These are phyloP conservation scores for Pseudogymnoascus sp. DNA, from an alignment of 2,329 filamentous ascomycete species.

Conservation along the genomic window DNA sequence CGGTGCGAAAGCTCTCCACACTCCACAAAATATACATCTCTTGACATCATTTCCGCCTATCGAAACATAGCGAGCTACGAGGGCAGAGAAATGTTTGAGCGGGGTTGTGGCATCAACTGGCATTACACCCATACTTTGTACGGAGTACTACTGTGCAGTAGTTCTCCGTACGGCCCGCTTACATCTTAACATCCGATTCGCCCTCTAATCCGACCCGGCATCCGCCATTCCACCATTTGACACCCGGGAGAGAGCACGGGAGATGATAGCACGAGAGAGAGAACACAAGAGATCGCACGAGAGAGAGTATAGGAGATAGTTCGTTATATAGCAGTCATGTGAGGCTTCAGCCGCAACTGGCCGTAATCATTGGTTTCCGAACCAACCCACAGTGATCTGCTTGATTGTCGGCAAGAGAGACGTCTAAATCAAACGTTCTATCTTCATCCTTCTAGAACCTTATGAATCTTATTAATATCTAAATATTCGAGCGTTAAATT, in stretches of 20 bases:
- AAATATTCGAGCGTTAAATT: not conserved
- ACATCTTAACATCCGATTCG: not conserved
- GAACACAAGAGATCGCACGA: no score
- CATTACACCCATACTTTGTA: not conserved
- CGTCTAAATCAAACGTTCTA: not conserved
- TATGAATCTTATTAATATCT: not conserved
- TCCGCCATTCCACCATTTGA: not conserved
- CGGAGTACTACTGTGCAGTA: not conserved
- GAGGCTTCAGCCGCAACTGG: not conserved
- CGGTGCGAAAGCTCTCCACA: not conserved
- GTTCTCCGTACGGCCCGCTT: not conserved
- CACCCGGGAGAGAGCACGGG: not conserved
- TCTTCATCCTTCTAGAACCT: not conserved
- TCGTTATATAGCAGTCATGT: not conserved
- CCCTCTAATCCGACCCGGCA: not conserved
- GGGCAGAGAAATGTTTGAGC: not conserved
- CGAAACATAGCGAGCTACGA: no score
- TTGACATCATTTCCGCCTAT: not conserved
- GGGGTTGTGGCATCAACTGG: not conserved
- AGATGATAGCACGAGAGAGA: no score
- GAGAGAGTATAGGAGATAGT: no score
- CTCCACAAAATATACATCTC: not conserved
- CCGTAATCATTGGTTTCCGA: not conserved
- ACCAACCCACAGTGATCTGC: not conserved
- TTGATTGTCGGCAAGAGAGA: no score